These are phyloP conservation scores for Tricholoma bakamatsutake DNA, from an alignment of 768 basidiomycete species.

Conservation along the genomic window DNA sequence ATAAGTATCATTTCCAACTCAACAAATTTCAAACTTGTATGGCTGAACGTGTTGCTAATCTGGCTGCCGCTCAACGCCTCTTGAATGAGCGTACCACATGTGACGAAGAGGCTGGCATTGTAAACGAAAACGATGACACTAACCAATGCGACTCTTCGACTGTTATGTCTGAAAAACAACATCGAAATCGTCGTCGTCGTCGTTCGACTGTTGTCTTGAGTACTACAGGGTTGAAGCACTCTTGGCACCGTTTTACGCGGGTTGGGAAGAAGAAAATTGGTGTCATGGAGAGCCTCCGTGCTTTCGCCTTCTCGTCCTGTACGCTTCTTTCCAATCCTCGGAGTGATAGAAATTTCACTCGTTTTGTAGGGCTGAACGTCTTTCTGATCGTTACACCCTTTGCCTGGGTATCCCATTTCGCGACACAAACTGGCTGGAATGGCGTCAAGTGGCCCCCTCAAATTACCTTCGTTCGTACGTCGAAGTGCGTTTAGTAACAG, in stretches of 20 bases:
- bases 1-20: no score
- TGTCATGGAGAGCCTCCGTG: slow-evolving; percentile 36
- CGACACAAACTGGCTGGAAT: slow-evolving; percentile 24
- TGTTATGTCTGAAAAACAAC: slow-evolving; percentile 1
- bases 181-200: not conserved
- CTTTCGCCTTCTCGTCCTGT: slow-evolving; percentile 52
- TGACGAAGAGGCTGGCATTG: not conserved
- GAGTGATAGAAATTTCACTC: not conserved
- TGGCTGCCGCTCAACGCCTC: not conserved
- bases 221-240: slow-evolving; percentile 19
- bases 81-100: not conserved
- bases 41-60: not conserved
- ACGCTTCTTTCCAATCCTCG: slow-evolving; percentile 1
- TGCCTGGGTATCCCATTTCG: slow-evolving; percentile 56
- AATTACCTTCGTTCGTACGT: slow-evolving; percentile 33
- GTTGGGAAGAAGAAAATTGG: slow-evolving; percentile 42
- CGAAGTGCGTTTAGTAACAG: not conserved
- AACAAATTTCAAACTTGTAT: not conserved
- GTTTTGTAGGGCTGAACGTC: slow-evolving; percentile 48
- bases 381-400: slow-evolving; percentile 54
- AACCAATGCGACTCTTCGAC: not conserved
- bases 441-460: slow-evolving; percentile 7
- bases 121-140: not conserved
- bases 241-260: slow-evolving; percentile 41
- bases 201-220: not conserved